These are phyloP conservation scores for Fusarium chuoi DNA, from an alignment of 2,329 filamentous ascomycete genomes.

Conservation along the genomic window DNA sequence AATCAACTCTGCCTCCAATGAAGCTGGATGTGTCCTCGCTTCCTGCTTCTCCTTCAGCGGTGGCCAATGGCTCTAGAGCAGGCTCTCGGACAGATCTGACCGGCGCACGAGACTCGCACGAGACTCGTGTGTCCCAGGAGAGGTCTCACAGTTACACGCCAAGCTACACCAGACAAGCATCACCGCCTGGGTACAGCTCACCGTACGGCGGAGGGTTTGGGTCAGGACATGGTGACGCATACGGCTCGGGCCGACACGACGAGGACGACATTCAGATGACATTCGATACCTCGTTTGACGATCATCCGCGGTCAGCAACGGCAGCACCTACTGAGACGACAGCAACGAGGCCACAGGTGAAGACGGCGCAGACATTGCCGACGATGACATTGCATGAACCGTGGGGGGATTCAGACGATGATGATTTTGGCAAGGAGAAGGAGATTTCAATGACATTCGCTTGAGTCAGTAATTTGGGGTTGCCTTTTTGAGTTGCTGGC, in stretches of 20 bases:
- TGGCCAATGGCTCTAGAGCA: conserved; percentile 31
- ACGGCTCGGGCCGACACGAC: conserved; percentile 43
- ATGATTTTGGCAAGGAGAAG: conserved; percentile 76
- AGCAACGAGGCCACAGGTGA: conserved; percentile 42
- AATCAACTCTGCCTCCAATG: conserved; percentile 90
- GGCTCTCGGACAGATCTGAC: conserved; percentile 29
- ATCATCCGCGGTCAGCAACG: conserved; percentile 39
- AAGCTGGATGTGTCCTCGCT: conserved; percentile 72
- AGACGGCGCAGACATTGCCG: conserved; percentile 61
- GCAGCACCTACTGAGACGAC: conserved; percentile 48
- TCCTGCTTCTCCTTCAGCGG: conserved; percentile 37
- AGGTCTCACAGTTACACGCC: conserved; percentile 38
- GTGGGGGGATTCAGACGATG: conserved; percentile 76
- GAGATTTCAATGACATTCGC: conserved; percentile 88
- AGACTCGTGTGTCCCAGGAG: conserved; percentile 35
- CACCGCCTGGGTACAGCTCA: conserved; percentile 34
- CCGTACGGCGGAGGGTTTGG: conserved; percentile 34
- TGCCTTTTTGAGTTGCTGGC: conserved; percentile 15
- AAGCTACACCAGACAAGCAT: conserved; percentile 32
- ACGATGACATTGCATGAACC: conserved; percentile 66
- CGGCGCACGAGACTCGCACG: conserved; percentile 40
- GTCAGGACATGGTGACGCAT: conserved; percentile 32
- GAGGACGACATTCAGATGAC: conserved; percentile 73
- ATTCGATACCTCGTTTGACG: conserved; percentile 73
- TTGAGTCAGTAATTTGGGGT: conserved; percentile 48